A percentile compares a stretch with the other conserved stretches of the same genome.
Conservation (phyloP, 73 alveolate genomes). For the Halteria grandinella region DNA sequence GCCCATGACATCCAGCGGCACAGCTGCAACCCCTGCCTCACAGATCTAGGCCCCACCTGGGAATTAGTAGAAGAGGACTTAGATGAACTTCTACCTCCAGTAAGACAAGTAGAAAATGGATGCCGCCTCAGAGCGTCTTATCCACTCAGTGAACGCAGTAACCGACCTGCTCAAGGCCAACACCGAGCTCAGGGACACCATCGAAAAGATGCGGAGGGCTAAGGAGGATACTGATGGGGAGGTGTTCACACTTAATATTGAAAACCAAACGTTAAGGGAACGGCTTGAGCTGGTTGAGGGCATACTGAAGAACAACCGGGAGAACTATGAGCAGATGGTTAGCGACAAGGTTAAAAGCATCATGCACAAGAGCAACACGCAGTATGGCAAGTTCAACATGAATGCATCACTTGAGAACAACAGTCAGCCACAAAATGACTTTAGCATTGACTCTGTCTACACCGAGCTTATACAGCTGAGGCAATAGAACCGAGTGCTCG, state of each 20-base stretch:
- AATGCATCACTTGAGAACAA: background rate
- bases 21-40: too few relatives aligned
- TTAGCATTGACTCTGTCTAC: slow-evolving; percentile 47
- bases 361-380: slow-evolving; percentile 14
- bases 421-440: background rate
- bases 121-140: slow-evolving; percentile 58
- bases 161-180: slow-evolving; percentile 71
- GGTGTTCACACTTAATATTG: slow-evolving; percentile 30
- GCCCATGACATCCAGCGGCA: too few relatives aligned
- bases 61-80: background rate
- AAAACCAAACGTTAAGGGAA: slow-evolving; percentile 62
- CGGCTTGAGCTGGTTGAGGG: slow-evolving; percentile 64
- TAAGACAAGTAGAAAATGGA: slow-evolving; percentile 32
- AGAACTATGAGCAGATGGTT: slow-evolving; percentile 5
- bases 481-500: slow-evolving; percentile 46
- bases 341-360: background rate
- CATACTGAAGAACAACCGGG: slow-evolving; percentile 12
- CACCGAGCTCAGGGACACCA: slow-evolving; percentile 60
- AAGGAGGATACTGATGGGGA: slow-evolving; percentile 42
- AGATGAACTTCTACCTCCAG: slow-evolving; percentile 13
- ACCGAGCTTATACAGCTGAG: slow-evolving; percentile 44
- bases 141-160: slow-evolving; percentile 65
- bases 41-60: too few relatives aligned
- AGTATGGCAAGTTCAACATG: slow-evolving; percentile 13
- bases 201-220: slow-evolving; percentile 5